phyloP scores from a whole-genome alignment of 768 basidiomycete species.

The Termitomyces sp. region DNA sequence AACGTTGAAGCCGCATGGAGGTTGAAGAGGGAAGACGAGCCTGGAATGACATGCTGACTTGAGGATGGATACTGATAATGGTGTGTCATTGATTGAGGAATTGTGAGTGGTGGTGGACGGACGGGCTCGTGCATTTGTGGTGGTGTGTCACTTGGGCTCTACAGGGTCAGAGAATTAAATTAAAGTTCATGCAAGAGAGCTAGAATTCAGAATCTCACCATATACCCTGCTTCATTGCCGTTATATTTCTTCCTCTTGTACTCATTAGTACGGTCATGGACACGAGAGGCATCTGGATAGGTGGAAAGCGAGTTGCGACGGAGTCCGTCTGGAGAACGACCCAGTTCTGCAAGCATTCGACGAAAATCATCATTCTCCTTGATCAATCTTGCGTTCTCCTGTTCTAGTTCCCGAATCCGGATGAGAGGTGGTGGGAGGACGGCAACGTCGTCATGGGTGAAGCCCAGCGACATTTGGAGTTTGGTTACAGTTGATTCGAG shows the following conservation, averaged over 20 bases:
- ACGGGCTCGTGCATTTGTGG: slow-evolving; percentile 31
- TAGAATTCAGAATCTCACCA: neutral
- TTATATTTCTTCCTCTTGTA: slow-evolving; percentile 56
- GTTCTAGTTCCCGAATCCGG: slow-evolving; percentile 78
- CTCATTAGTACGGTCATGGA: slow-evolving; percentile 54
- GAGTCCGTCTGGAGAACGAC: slow-evolving; percentile 31
- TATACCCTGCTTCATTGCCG: slow-evolving; percentile 11
- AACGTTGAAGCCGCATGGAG: slow-evolving; percentile 51
- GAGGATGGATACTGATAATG: slow-evolving; percentile 39
- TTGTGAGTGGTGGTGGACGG: slow-evolving; percentile 56
- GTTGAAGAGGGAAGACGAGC: slow-evolving; percentile 42
- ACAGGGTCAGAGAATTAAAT: neutral
- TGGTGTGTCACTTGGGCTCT: slow-evolving; percentile 43
- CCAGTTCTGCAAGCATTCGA: slow-evolving; percentile 51
- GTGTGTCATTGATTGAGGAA: slow-evolving; percentile 51
- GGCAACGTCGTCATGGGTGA: slow-evolving; percentile 69
- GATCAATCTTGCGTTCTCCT: slow-evolving; percentile 66
- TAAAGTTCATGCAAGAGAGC: neutral
- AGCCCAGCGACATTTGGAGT: slow-evolving; percentile 68
- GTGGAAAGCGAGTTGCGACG: slow-evolving; percentile 41
- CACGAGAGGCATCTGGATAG: slow-evolving; percentile 40
- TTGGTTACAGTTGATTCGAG: slow-evolving; percentile 84
- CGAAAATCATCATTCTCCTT: slow-evolving; percentile 73
- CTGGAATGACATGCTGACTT: slow-evolving; percentile 31
- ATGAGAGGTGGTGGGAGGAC: slow-evolving; percentile 66